Evolutionary conservation across 768 basidiomycete genomes (phyloP), one percentile per base, ranked within the genome.

Genomic region (Ephemerocybe angulata): DNA sequence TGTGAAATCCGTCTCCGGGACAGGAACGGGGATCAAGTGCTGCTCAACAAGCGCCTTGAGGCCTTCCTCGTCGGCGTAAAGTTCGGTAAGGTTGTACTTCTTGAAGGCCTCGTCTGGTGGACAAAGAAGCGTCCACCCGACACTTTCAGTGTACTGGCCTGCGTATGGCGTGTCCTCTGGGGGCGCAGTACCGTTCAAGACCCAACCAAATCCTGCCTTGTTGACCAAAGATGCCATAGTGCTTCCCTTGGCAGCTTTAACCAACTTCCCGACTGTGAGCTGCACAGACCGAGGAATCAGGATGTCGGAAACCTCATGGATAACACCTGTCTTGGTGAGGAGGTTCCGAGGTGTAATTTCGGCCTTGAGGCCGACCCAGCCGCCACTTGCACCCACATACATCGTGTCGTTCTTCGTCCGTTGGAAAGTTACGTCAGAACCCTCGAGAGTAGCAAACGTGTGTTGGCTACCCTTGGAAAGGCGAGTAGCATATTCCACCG

Each of bases 31-130:
- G 54, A 91, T 82, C 48, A 93, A 77, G 69, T 92, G 91, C 64
- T 93, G 92, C 42, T 78, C 70, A 56, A 92, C 88, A 24, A 93
- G 80, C 8, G 67, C 73, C 50, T 76, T 78, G 46, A 92, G 72
- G 6, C 62, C 63, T 3, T 81, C 76, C 11, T 70, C 55, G 63
- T 91, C 79, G 25, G 77, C 78, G 58, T 85, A 86, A 22, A 93
- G 68, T 55, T 71, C 68, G 0, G 93, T 93, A 54, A 98, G 70
- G 72, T 98, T 95, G 68, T 88, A 72, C 21, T 81, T 73, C 66
- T 93, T 87, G 79, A 98, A 97, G 0, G 96, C 94, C 55, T 88
- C 87, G 63, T 99, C 97, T 5, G 85, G 83, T 3, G 97, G 97
- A 60, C 90, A 94, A 21, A 99, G 77, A 3, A 99, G 69, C 1